Conservation (phyloP, 257 asterid genomes). For the Nyctanthes arbortristis region DNA sequence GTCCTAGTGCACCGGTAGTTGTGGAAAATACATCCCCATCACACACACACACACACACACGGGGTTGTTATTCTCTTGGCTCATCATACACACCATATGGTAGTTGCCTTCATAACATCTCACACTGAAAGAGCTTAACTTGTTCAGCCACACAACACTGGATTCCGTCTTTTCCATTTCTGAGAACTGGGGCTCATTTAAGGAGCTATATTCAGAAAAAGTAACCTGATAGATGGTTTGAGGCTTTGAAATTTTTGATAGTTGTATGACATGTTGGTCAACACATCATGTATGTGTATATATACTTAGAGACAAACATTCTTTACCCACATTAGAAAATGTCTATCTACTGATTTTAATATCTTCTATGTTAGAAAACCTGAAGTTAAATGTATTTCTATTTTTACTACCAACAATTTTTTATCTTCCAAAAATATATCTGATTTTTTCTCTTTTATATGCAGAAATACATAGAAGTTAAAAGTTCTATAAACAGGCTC, state of each 20-base stretch:
- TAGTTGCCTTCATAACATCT: not conserved
- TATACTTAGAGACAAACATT: not conserved
- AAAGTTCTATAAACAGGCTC: too few species aligned
- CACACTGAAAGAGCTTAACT: not conserved
- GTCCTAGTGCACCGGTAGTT: not conserved
- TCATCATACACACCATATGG: not conserved
- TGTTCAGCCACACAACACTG: not conserved
- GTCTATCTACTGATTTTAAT: not conserved
- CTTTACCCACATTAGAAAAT: not conserved
- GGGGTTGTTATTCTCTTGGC: not conserved
- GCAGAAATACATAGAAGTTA: too few species aligned
- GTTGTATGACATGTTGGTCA: too few species aligned
- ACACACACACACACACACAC: too few species aligned
- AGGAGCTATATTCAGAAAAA: not conserved
- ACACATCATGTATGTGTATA: not conserved
- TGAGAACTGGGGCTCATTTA: not conserved
- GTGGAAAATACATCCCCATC: not conserved
- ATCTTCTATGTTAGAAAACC: not conserved
- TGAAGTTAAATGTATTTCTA: not conserved
- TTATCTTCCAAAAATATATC: not conserved
- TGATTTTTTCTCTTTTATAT: too few species aligned
- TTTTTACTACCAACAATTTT: not conserved
- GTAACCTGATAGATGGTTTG: not conserved
- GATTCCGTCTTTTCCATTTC: not conserved
- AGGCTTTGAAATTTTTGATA: not conserved